Conservation (phyloP, 768 basidiomycete genomes). For the Pleurotus pulmonarius region DNA sequence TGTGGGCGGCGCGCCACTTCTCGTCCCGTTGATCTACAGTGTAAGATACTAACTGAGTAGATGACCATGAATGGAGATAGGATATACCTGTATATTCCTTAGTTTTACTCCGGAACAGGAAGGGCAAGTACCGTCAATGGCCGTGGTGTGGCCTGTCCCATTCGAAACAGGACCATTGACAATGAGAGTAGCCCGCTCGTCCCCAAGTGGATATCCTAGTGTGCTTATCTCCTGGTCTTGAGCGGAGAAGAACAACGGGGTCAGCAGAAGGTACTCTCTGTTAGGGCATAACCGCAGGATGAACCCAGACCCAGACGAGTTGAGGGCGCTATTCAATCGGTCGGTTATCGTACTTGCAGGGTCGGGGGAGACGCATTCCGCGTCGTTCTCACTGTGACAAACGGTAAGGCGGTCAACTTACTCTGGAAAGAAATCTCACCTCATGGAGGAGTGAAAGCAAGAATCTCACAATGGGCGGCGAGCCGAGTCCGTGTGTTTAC, state of each 20-base stretch:
- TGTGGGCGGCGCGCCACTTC: conserved; percentile 47
- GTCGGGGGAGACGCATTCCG: conserved; percentile 28
- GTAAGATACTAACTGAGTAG: not conserved
- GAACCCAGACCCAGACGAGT: conserved; percentile 64
- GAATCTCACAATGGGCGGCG: conserved; percentile 2
- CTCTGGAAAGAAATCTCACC: not conserved
- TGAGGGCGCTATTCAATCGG: conserved; percentile 61
- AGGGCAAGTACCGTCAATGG: conserved; percentile 62
- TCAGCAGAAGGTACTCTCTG: conserved; percentile 57
- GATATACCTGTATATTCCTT: conserved; percentile 65
- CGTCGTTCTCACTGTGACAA: not conserved
- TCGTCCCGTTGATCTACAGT: conserved; percentile 68
- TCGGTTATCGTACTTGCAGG: conserved; percentile 61
- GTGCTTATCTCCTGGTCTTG: conserved; percentile 82
- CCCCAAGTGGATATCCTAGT: conserved; percentile 65
- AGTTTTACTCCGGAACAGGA: conserved; percentile 59
- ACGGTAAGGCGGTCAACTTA: not conserved
- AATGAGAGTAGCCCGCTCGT: conserved; percentile 63
- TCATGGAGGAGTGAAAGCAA: conserved; percentile 16
- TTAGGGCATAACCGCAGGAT: conserved; percentile 63
- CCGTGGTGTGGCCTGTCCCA: conserved; percentile 68
- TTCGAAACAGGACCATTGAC: conserved; percentile 62
- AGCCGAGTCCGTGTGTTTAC: too few relatives aligned
- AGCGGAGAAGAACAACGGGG: conserved; percentile 63
- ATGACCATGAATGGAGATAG: not conserved